Evolutionary conservation across 2,329 filamentous ascomycete genomes (phyloP), one percentile per base, ranked within the genome.

Genomic region (Thyridium curvatum): DNA sequence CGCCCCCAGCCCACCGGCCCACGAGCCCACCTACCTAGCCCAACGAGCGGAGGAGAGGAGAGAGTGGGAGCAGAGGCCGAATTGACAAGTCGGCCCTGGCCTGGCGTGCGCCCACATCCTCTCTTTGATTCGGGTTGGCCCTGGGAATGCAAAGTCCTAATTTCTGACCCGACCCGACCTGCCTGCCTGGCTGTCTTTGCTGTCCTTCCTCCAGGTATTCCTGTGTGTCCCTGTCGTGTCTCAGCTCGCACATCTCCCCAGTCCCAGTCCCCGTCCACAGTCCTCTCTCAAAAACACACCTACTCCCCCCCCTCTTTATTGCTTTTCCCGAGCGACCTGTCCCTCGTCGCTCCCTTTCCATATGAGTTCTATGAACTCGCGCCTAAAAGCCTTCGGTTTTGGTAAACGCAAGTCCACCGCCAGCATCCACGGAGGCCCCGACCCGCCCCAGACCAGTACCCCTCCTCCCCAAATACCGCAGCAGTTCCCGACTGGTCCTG

Each of bases 331-430:
- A 37, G 45, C 47, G 52, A 60, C 59, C 60, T 57, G 58, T 61
- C 49, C 47, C 43, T 53, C 48, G 34, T 26, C 21, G 21, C 21
- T 26, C 6, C 41, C 41, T 39, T 41, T 59, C 65, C 69, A 66
- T 72, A 85, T 86, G 82, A 85, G 77, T 75, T 86, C 80, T 74
- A 77, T 85, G 78, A 86, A 86, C 72, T 77, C 79, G 62, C 80
- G 83, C 66, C 79, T 87, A 64, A 85, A 86, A 73, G 77, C 77
- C 73, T 75, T 88, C 69, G 82, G 84, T 68, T 84, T 86, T 72
- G 83, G 82, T 68, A 86, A 85, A 77, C 82, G 84, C 66, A 85
- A 81, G 72, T 83, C 82, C 56, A 72, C 72, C 55, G 71, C 73
- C 60, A 78, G 72, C 62, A 75, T 77, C 54, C 71, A 74, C 50